phyloP scores from a whole-genome alignment of 2,329 filamentous ascomycete genomes.

The Pseudogymnoascus sp. region DNA sequence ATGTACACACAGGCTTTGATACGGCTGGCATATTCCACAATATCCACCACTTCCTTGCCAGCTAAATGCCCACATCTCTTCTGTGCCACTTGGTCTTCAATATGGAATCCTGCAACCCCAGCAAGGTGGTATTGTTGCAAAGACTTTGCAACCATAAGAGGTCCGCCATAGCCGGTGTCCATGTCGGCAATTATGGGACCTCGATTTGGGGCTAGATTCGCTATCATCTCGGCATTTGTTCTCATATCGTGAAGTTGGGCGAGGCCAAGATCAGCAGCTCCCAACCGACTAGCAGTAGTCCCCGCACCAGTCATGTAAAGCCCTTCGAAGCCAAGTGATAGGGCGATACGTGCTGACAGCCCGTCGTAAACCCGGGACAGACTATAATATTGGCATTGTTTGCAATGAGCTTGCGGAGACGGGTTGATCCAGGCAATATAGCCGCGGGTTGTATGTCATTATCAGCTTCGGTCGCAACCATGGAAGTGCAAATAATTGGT shows the following conservation, averaged over 20 bases:
- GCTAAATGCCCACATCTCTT: slow-evolving; percentile 61
- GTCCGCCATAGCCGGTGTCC: slow-evolving; percentile 48
- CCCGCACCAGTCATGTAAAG: slow-evolving; percentile 60
- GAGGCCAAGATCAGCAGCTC: slow-evolving; percentile 45
- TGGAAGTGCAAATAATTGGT: background rate
- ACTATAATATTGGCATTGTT: slow-evolving; percentile 38
- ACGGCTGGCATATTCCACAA: slow-evolving; percentile 47
- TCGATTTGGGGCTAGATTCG: slow-evolving; percentile 41
- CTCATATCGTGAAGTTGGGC: slow-evolving; percentile 47
- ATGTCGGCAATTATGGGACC: slow-evolving; percentile 46
- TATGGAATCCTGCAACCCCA: slow-evolving; percentile 54
- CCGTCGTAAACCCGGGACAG: slow-evolving; percentile 63
- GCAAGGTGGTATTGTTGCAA: slow-evolving; percentile 45
- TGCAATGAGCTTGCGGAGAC: background rate
- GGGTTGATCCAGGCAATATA: background rate
- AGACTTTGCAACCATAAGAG: slow-evolving; percentile 48
- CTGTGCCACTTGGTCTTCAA: slow-evolving; percentile 57
- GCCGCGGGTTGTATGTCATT: background rate
- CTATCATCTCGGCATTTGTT: slow-evolving; percentile 47
- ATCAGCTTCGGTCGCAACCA: background rate
- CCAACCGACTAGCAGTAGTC: slow-evolving; percentile 42
- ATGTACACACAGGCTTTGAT: slow-evolving; percentile 51
- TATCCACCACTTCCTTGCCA: slow-evolving; percentile 54
- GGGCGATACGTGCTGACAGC: slow-evolving; percentile 56
- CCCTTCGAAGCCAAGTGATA: slow-evolving; percentile 56